Conservation (phyloP, 371 early-diverging fungal genomes). For the Umbelopsis sp. region DNA sequence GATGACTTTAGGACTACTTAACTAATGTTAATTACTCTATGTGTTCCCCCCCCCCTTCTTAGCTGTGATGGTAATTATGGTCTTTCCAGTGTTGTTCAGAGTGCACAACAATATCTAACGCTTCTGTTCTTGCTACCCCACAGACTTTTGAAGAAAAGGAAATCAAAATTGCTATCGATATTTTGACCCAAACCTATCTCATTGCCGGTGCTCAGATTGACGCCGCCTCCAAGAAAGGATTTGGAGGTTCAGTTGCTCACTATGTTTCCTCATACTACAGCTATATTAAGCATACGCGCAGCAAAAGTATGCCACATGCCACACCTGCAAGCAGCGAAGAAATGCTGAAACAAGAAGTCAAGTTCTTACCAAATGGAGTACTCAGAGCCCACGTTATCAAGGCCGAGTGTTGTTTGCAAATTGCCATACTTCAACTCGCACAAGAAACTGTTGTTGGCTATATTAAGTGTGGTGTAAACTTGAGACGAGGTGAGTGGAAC, state of each 20-base stretch:
- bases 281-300: constrained; percentile 49
- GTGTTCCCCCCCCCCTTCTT: background rate
- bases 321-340: constrained; percentile 41
- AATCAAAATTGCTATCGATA: constrained; percentile 37
- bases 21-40: background rate
- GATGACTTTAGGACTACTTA: background rate
- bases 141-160: constrained; percentile 47
- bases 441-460: constrained; percentile 65
- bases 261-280: constrained; percentile 47
- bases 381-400: constrained; percentile 62
- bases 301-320: constrained; percentile 24
- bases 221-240: constrained; percentile 35
- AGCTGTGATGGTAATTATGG: constrained; percentile 43
- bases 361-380: constrained; percentile 54
- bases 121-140: no score
- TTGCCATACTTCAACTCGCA: constrained; percentile 57
- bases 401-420: constrained; percentile 62
- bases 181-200: constrained; percentile 31
- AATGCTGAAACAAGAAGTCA: constrained; percentile 37
- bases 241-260: constrained; percentile 46
- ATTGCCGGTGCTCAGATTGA: constrained; percentile 40
- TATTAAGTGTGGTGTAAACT: constrained; percentile 60
- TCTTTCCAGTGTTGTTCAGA: background rate
- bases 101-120: background rate
- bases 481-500: constrained; percentile 32